Evolutionary conservation across 371 early-diverging fungal species (phyloP), one percentile per base, ranked within the genome.

Genomic region (Mortierella polycephala): DNA sequence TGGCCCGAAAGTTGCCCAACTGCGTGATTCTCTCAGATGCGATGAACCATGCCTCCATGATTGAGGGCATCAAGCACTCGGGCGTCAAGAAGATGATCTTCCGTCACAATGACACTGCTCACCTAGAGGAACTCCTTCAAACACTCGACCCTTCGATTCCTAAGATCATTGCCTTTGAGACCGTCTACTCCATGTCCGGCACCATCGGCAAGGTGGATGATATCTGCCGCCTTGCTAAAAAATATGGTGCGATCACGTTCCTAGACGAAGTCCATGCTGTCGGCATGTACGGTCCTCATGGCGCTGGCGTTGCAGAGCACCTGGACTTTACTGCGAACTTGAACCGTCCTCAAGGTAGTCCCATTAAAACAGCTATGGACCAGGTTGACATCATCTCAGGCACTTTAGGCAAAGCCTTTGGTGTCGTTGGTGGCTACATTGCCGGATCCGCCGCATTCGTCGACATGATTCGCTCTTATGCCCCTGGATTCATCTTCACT

Each of bases 401-500:
- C 59, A 99, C 99, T 3, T 92, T 99, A 20, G 99, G 98, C 81
- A 99, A 51, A 83, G 98, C 97, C 14, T 99, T 89, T 83, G 99
- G 99, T 71, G 94, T 97, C 42, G 98, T 99, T 49, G 99, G 99
- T 69, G 99, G 99, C 52, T 99, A 98, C 83, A 94, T 98, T 84
- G 98, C 98, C 39, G 97, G 88, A 37, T 94, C 94, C 14, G 92
- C 96, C 47, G 76, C 85, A 23, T 86, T 97, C 46, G 94, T 98
- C 41, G 99, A 99, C 83, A 94, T 97, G 95, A 91, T 99, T 57
- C 96, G 99, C 66, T 96, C 96, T 30, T 99, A 98, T 82, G 99
- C 99, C 10, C 98, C 98, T 46, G 99, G 99, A 49, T 99, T 99
- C 85, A 99, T 99, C 82, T 99, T 99, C 83, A 99, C 99, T 64